Evolutionary conservation across 1,284 basidiomycete species (phyloP), one percentile per base, ranked within the genome.

Genomic region (Rhodotorula sp.): DNA sequence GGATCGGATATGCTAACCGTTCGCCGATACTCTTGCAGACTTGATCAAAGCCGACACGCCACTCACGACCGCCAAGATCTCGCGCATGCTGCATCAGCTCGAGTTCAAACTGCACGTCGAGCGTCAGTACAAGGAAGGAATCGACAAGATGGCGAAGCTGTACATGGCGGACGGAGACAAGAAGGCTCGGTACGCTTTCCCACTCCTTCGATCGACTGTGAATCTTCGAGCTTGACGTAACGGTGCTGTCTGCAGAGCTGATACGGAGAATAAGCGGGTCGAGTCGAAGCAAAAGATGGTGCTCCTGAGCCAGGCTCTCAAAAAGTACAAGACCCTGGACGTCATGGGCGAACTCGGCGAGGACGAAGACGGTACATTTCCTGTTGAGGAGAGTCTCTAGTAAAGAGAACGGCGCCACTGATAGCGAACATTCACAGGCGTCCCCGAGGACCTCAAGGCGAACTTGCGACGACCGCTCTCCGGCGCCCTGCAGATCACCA

Each of bases 21-120:
- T 46, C 63, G 8, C 29, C n/a, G 6, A 17, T 10, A 6, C 46
- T 17, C n/a, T 60, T 37, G 3, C 60, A 85, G 96, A 99, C 84
- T 84, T 99, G 75, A 91, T 97, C 82, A 95, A 95, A 82, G 94
- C 95, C 76, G 96, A 99, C 82, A 95, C 95, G 51, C 95, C 95
- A 29, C 88, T 95, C 79, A 95, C 93, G 30, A 91, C 93, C 8
- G 91, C 93, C 74, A 99, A 97, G 84, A 98, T 99, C 80, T 91
- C 93, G 59, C 88, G 89, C 77, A 98, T 98, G 95, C 87, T 99
- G 68, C 94, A 98, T 82, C 95, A 98, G 82, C 89, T 99, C 76
- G 95, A 99, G 82, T 98, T 97, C 87, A 99, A 99, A 84, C 89
- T 98, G 64, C 93, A 95, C 82, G 92, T 99, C 76, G 96, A 99